phyloP scores from a whole-genome alignment of 2,329 filamentous ascomycete species.

The Cadophora luteo-olivacea region DNA sequence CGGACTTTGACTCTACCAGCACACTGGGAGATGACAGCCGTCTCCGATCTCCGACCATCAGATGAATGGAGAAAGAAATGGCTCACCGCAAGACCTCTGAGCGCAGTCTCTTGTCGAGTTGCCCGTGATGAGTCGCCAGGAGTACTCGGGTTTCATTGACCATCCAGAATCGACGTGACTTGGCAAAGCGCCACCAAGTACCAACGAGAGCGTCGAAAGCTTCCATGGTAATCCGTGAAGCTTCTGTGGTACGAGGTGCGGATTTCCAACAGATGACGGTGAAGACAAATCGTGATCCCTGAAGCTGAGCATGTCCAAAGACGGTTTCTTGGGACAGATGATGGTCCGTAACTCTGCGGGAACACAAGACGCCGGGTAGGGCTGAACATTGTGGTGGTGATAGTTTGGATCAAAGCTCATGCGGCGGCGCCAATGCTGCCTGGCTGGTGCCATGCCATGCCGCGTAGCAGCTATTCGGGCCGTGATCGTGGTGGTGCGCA shows the following conservation, averaged over 20 bases:
- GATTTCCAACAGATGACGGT: constrained; percentile 2
- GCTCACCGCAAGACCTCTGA: constrained; percentile 13
- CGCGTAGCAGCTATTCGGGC: constrained; percentile 15
- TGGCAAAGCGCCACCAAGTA: constrained; percentile 5
- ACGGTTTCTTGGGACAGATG: constrained; percentile 14
- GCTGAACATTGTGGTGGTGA: constrained; percentile 29
- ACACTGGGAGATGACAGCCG: constrained; percentile 14
- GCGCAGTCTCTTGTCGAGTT: neutral
- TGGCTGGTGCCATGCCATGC: constrained; percentile 16
- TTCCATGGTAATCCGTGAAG: constrained; percentile 15
- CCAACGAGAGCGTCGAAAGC: constrained; percentile 10
- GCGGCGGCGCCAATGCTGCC: constrained; percentile 6
- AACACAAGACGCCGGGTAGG: constrained; percentile 34
- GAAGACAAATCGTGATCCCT: constrained; percentile 19
- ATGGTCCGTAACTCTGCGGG: constrained; percentile 8
- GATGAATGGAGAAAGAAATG: neutral
- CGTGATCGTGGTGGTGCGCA: constrained; percentile 18
- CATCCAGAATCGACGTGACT: neutral
- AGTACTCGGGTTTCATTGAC: neutral
- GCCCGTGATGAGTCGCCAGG: constrained; percentile 7
- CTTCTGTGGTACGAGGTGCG: constrained; percentile 15
- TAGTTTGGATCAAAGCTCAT: constrained; percentile 12
- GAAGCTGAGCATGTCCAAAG: constrained; percentile 10
- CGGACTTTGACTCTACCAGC: constrained; percentile 1
- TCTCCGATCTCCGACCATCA: neutral